These are phyloP conservation scores for Thermothielavioides terrestris DNA, from an alignment of 495 filamentous ascomycete species.

Conservation along the genomic window DNA sequence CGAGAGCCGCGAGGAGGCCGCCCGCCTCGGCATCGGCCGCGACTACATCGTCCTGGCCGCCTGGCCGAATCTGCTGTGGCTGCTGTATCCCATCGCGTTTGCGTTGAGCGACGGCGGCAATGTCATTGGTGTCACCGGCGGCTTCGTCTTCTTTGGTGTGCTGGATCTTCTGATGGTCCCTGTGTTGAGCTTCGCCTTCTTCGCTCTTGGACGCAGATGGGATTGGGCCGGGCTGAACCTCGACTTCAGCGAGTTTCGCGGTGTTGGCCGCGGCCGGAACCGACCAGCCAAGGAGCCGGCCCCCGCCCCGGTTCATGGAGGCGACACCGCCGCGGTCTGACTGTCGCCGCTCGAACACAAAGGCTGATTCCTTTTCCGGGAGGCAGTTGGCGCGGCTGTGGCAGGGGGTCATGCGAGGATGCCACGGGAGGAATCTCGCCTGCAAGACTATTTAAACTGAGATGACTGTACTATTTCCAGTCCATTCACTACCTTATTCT, in stretches of 20 bases:
- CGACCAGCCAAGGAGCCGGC: too few relatives aligned
- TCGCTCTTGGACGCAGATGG: conserved; percentile 36
- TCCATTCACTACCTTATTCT: too few relatives aligned
- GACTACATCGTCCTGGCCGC: conserved; percentile 35
- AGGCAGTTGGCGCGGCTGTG: too few relatives aligned
- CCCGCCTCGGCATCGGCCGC: conserved; percentile 27
- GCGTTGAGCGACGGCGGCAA: conserved; percentile 42
- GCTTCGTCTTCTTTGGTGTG: conserved; percentile 40
- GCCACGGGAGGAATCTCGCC: too few relatives aligned
- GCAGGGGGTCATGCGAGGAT: too few relatives aligned
- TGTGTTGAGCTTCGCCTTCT: conserved; percentile 26
- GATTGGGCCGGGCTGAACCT: conserved; percentile 41
- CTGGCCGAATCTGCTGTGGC: conserved; percentile 40
- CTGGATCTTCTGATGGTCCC: conserved; percentile 37
- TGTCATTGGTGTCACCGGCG: conserved; percentile 30
- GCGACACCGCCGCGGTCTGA: too few relatives aligned
- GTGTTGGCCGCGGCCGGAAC: too few relatives aligned
- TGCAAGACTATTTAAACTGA: too few relatives aligned
- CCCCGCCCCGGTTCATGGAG: too few relatives aligned
- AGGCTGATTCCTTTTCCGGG: too few relatives aligned
- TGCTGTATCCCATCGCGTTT: conserved; percentile 42
- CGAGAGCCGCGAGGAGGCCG: conserved; percentile 20
- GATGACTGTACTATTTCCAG: too few relatives aligned
- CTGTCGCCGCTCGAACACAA: too few relatives aligned
- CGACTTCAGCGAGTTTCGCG: conserved; percentile 46